These are phyloP conservation scores for Aphanomyces euteiches DNA, from an alignment of 352 stramenopile species.

Conservation along the genomic window DNA sequence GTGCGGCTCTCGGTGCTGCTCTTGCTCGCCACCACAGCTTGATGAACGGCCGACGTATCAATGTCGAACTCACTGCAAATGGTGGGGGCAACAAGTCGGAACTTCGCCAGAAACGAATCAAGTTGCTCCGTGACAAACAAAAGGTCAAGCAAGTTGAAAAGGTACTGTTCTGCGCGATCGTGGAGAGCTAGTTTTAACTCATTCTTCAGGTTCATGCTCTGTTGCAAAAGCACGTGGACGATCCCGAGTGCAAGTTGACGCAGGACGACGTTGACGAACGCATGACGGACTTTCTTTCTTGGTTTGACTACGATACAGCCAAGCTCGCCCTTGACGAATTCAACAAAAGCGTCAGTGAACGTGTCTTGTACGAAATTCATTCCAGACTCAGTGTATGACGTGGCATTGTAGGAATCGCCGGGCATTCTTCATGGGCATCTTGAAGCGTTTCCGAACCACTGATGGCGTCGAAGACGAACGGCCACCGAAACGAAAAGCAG, in stretches of 20 bases:
- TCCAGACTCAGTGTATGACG: background rate
- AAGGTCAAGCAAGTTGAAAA: conserved; percentile 81
- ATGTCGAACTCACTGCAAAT: conserved; percentile 80
- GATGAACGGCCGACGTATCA: conserved; percentile 74
- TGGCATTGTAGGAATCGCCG: conserved; percentile 53
- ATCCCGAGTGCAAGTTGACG: conserved; percentile 65
- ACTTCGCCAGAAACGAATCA: conserved; percentile 64
- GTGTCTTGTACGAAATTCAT: conserved; percentile 38
- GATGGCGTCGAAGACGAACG: conserved; percentile 60
- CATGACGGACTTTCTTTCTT: conserved; percentile 84
- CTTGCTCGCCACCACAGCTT: conserved; percentile 78
- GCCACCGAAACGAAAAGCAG: background rate
- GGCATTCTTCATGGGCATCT: conserved; percentile 87
- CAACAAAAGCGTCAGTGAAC: conserved; percentile 64
- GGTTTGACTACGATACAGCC: conserved; percentile 87
- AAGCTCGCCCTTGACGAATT: conserved; percentile 79
- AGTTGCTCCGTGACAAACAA: conserved; percentile 72
- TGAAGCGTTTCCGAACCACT: conserved; percentile 82
- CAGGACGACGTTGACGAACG: conserved; percentile 79
- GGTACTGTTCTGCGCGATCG: background rate
- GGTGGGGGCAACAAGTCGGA: conserved; percentile 81
- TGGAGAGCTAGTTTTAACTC: background rate
- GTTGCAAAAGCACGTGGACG: conserved; percentile 74
- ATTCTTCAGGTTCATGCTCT: conserved; percentile 43
- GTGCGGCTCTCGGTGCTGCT: conserved; percentile 69